A percentile compares a stretch with the other conserved stretches of the same genome.
These are phyloP conservation scores for Malassezia sympodialis DNA, from an alignment of 1,284 basidiomycete genomes.

Conservation along the genomic window DNA sequence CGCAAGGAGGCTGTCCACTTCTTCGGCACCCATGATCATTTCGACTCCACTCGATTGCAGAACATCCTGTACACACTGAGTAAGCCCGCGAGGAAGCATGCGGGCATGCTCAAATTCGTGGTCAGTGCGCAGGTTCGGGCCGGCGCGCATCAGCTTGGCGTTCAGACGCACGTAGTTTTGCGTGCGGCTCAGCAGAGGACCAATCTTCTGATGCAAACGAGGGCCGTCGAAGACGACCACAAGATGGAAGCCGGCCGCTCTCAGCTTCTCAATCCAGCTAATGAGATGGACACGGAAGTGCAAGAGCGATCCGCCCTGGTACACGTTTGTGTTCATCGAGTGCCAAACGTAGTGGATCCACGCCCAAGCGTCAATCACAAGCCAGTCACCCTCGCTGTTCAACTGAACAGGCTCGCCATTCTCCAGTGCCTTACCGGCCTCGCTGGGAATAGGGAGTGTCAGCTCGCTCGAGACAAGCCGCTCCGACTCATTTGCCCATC, in stretches of 20 bases:
- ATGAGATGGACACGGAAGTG: slow-evolving; percentile 10
- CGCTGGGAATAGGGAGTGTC: slow-evolving; percentile 11
- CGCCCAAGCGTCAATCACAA: slow-evolving; percentile 18
- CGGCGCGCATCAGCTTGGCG: slow-evolving; percentile 18
- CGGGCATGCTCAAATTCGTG: slow-evolving; percentile 16
- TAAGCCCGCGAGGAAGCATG: slow-evolving; percentile 15
- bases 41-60: slow-evolving; percentile 7
- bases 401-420: slow-evolving; percentile 13
- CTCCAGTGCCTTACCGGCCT: slow-evolving; percentile 1
- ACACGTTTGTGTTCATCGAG: slow-evolving; percentile 20
- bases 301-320: slow-evolving; percentile 16
- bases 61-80: slow-evolving; percentile 8
- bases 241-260: slow-evolving; percentile 10
- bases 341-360: slow-evolving; percentile 20
- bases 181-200: slow-evolving; percentile 9
- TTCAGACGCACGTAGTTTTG: slow-evolving; percentile 19
- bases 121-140: slow-evolving; percentile 14
- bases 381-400: slow-evolving; percentile 14
- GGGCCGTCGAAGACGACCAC: slow-evolving; percentile 17
- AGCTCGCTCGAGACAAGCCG: slow-evolving; percentile 16
- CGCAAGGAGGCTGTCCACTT: slow-evolving; percentile 14
- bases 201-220: slow-evolving; percentile 18
- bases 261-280: slow-evolving; percentile 11
- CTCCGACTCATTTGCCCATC: slow-evolving; percentile 16
- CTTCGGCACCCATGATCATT: slow-evolving; percentile 14